phyloP scores from a whole-genome alignment of 495 filamentous ascomycete species.

The Gamarada debralockiae region DNA sequence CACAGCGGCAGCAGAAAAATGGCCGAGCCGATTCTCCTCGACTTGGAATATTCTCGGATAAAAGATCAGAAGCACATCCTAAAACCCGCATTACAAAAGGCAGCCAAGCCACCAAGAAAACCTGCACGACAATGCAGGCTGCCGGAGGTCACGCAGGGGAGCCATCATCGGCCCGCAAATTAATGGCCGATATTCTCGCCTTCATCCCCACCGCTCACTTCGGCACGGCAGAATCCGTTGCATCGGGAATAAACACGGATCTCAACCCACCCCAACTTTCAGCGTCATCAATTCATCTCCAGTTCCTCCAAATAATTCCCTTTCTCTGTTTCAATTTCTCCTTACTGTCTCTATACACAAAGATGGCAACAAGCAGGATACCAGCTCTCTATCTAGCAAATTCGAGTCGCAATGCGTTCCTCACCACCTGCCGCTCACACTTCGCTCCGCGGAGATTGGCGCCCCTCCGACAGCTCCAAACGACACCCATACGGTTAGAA shows the following conservation, averaged over 20 bases:
- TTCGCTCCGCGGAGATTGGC: not conserved
- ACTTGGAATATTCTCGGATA: too few relatives aligned
- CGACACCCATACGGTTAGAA: conserved; percentile 8
- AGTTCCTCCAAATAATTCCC: not conserved
- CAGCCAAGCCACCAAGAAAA: too few relatives aligned
- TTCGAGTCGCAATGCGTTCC: not conserved
- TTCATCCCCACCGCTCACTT: too few relatives aligned
- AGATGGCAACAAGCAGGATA: conserved; percentile 16
- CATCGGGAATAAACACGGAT: not conserved
- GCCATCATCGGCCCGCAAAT: too few relatives aligned
- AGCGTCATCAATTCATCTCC: not conserved
- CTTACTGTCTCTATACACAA: not conserved
- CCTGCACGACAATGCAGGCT: too few relatives aligned
- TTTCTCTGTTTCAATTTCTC: not conserved
- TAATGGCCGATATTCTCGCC: too few relatives aligned
- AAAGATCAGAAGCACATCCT: too few relatives aligned
- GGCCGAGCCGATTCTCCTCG: too few relatives aligned
- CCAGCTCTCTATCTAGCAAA: conserved; percentile 7
- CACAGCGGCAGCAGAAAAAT: too few relatives aligned
- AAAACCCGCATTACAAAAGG: too few relatives aligned
- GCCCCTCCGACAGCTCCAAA: conserved; percentile 1
- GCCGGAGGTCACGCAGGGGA: too few relatives aligned
- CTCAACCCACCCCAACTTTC: not conserved
- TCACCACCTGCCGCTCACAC: not conserved
- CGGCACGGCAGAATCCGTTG: too few relatives aligned